phyloP scores from a whole-genome alignment of 1,284 basidiomycete genomes.

The Phaffia rhodozyma region DNA sequence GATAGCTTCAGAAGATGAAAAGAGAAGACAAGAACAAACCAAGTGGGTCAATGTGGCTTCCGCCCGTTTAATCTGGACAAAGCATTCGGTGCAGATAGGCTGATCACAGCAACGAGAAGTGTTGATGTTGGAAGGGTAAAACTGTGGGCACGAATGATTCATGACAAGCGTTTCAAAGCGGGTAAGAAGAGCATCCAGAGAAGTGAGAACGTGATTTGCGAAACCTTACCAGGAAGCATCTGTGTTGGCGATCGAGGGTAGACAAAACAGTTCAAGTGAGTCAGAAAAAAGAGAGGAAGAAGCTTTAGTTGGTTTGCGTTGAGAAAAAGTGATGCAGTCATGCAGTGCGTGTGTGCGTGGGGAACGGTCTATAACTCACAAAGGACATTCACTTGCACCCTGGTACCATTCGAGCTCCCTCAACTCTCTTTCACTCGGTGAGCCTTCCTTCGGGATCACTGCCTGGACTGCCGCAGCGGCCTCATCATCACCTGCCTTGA shows the following conservation, averaged over 20 bases:
- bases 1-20: background rate
- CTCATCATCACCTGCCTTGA: constrained; percentile 6
- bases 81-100: constrained; percentile 96
- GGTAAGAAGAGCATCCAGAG: background rate
- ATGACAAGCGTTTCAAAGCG: background rate
- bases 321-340: background rate
- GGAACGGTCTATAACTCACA: constrained; percentile 50
- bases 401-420: constrained; percentile 65
- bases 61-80: constrained; percentile 93
- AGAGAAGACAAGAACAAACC: constrained; percentile 33
- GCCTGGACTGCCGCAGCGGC: background rate
- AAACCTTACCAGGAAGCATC: background rate
- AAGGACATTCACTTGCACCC: constrained; percentile 91
- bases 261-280: background rate
- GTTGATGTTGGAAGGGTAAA: constrained; percentile 92
- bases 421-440: constrained; percentile 41
- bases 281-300: background rate
- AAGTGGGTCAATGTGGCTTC: constrained; percentile 88
- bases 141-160: constrained; percentile 39
- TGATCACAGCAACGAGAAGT: constrained; percentile 95
- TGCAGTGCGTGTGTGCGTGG: constrained; percentile 10
- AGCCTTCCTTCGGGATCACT: constrained; percentile 11
- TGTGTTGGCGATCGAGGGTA: background rate
- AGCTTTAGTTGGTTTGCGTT: no score
- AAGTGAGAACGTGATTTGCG: background rate